These are phyloP conservation scores for Blumeria graminis DNA, from an alignment of 2,329 filamentous ascomycete species.

Conservation along the genomic window DNA sequence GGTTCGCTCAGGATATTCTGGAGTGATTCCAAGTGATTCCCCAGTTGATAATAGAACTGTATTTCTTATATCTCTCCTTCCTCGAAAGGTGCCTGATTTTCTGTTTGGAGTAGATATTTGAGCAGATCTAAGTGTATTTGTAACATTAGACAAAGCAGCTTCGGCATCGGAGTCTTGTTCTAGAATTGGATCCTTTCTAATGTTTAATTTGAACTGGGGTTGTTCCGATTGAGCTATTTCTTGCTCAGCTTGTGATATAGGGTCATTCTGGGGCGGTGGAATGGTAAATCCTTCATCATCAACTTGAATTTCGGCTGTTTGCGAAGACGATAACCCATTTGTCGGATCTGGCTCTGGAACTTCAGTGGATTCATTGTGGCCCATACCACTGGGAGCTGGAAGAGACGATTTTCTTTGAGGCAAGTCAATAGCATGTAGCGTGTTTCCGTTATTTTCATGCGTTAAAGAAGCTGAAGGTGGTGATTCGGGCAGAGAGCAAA, in stretches of 20 bases:
- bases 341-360: conserved; percentile 21
- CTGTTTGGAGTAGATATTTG: conserved; percentile 37
- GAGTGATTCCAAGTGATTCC: neutral
- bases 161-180: conserved; percentile 56
- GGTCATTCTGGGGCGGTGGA: conserved; percentile 35
- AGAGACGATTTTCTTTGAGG: neutral
- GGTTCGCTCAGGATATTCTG: conserved; percentile 24
- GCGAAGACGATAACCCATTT: conserved; percentile 22
- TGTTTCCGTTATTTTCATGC: conserved; percentile 7
- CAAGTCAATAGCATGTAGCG: neutral
- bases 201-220: conserved; percentile 52
- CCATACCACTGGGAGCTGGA: conserved; percentile 5
- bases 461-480: conserved; percentile 17
- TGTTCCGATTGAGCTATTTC: conserved; percentile 34
- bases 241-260: conserved; percentile 48
- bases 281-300: conserved; percentile 58
- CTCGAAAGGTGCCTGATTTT: conserved; percentile 54
- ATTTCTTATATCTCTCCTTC: conserved; percentile 75
- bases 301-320: conserved; percentile 22
- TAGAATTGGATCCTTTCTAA: conserved; percentile 51
- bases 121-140: conserved; percentile 41
- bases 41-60: conserved; percentile 32
- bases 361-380: conserved; percentile 21
- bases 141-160: conserved; percentile 51
- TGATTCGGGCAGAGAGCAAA: conserved; percentile 33